These are phyloP conservation scores for Aurantiochytrium sp. DNA, from an alignment of 108 stramenopile species.

Conservation along the genomic window DNA sequence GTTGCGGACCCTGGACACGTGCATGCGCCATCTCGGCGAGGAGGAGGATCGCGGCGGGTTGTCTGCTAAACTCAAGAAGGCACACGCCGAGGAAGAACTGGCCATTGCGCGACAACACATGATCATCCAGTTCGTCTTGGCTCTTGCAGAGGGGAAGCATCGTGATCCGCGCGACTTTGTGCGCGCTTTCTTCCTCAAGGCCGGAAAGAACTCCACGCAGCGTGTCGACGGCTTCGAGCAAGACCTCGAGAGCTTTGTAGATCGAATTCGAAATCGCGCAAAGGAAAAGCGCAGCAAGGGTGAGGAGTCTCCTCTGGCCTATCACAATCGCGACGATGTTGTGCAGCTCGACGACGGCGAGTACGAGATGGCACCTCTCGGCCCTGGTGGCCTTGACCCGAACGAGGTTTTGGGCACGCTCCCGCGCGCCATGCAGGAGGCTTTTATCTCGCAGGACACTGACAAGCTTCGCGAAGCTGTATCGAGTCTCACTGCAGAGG, in stretches of 20 bases:
- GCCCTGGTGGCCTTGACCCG: slow-evolving; percentile 95
- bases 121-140: background rate
- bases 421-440: slow-evolving; percentile 74
- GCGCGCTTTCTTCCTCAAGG: background rate
- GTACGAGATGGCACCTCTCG: slow-evolving; percentile 48
- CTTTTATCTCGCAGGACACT: slow-evolving; percentile 79
- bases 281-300: background rate
- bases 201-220: background rate
- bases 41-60: background rate
- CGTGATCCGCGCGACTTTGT: background rate
- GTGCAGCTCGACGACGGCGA: background rate
- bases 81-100: background rate
- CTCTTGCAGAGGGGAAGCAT: background rate
- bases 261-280: background rate
- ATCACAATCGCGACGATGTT: background rate
- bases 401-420: slow-evolving; percentile 82
- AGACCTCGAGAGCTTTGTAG: background rate
- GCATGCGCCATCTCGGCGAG: background rate
- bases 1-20: background rate
- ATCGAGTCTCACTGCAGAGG: slow-evolving; percentile 61
- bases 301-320: background rate
- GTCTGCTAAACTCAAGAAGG: background rate
- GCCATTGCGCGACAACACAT: slow-evolving; percentile 12
- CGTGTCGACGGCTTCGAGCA: background rate
- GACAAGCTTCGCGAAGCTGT: slow-evolving; percentile 67